A percentile compares a stretch with the other conserved stretches of the same genome.
Evolutionary conservation across 2,329 filamentous ascomycete genomes (phyloP).

Genomic region (Claviceps capensis): DNA sequence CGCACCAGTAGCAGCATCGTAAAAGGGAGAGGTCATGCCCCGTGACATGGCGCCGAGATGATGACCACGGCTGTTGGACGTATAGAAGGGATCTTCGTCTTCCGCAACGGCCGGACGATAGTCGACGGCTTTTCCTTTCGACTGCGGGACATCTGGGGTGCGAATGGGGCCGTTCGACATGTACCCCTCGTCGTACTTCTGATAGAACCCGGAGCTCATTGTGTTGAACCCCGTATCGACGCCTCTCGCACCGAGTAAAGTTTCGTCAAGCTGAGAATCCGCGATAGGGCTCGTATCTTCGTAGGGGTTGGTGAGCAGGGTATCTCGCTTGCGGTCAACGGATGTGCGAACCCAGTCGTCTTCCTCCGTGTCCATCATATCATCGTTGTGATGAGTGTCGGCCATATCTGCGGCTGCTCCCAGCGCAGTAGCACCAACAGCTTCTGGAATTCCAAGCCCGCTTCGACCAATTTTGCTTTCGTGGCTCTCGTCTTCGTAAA

Average conservation of each 20-base stretch:
- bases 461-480: constrained; percentile 8
- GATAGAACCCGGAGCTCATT: constrained; percentile 43
- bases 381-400: constrained; percentile 32
- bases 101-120: constrained; percentile 33
- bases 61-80: constrained; percentile 41
- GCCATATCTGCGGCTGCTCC: constrained; percentile 35
- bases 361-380: constrained; percentile 38
- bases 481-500: constrained; percentile 19
- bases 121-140: constrained; percentile 42
- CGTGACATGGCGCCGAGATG: constrained; percentile 84
- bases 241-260: constrained; percentile 29
- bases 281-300: constrained; percentile 50
- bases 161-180: constrained; percentile 58
- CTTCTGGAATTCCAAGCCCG: constrained; percentile 34
- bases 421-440: constrained; percentile 39
- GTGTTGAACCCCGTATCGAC: constrained; percentile 34
- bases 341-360: constrained; percentile 52
- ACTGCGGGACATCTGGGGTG: constrained; percentile 32
- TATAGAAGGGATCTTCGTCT: constrained; percentile 53
- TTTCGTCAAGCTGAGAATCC: constrained; percentile 37
- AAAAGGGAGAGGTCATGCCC: constrained; percentile 78
- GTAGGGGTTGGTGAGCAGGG: constrained; percentile 53
- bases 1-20: constrained; percentile 75
- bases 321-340: constrained; percentile 50
- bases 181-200: constrained; percentile 74